Evolutionary conservation across 1,139 yeast species (phyloP).

Genomic region (Kodamaea arcana): DNA sequence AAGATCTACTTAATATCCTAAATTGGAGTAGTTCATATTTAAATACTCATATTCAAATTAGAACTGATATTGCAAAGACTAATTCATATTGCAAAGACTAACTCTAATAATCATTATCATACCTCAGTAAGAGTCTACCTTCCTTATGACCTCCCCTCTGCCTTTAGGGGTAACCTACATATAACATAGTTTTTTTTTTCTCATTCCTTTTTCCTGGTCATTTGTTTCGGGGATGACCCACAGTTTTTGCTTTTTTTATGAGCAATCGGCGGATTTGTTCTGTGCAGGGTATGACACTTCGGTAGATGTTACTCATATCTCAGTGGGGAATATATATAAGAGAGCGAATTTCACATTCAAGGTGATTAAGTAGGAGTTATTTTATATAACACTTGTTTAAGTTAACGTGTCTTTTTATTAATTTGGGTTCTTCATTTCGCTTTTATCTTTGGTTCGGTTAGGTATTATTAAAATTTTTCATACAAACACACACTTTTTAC

Average conservation of each 20-base stretch:
- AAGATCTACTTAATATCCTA: no score
- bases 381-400: no score
- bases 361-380: no score
- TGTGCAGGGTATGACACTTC: slow-evolving; percentile 4
- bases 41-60: no score
- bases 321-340: slow-evolving; percentile 2
- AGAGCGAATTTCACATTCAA: background rate
- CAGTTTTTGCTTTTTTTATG: slow-evolving; percentile 3
- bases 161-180: background rate
- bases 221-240: slow-evolving; percentile 1
- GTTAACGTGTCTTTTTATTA: no score
- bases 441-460: slow-evolving; percentile 6
- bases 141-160: no score
- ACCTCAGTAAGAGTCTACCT: no score
- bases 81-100: no score
- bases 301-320: slow-evolving; percentile 5
- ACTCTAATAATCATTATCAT: no score
- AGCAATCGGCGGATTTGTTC: slow-evolving; percentile 4
- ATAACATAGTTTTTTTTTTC: background rate
- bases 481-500: slow-evolving; percentile 1
- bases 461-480: slow-evolving; percentile 2
- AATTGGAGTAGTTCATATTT: no score
- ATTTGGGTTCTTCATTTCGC: slow-evolving; percentile 4
- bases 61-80: no score
- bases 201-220: background rate